phyloP scores from a whole-genome alignment of 176 grass and related monocot genomes.

The Oryza punctata region DNA sequence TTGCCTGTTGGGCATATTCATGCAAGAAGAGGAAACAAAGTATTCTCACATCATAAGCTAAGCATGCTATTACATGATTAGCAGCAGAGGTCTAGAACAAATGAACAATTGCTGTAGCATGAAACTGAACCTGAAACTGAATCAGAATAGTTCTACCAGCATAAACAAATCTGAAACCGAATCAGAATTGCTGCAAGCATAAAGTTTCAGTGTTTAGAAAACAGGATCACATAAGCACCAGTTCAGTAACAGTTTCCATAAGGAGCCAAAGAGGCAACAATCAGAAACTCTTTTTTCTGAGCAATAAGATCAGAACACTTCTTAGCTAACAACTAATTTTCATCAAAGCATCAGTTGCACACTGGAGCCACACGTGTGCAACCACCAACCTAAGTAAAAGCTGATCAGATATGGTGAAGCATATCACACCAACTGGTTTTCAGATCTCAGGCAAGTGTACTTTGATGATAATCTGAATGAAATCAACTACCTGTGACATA shows the following conservation, averaged over 20 bases:
- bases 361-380: constrained; percentile 33
- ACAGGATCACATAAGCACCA: constrained; percentile 18
- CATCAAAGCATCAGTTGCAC: constrained; percentile 32
- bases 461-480: not conserved
- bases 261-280: not conserved
- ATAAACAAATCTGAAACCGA: not conserved
- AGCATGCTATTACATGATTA: not conserved
- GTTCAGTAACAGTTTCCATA: constrained; percentile 10
- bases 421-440: not conserved
- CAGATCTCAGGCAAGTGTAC: not conserved
- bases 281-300: not conserved
- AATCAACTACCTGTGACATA: not conserved
- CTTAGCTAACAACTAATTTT: constrained; percentile 10
- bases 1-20: not conserved
- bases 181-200: not conserved
- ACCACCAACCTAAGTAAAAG: constrained; percentile 9
- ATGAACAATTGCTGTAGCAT: not conserved
- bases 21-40: not conserved
- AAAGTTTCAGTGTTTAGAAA: not conserved
- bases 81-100: not conserved
- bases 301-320: not conserved
- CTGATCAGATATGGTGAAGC: constrained; percentile 21
- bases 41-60: not conserved
- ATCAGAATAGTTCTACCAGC: not conserved
- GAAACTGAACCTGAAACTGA: not conserved